phyloP scores from a whole-genome alignment of 352 stramenopile species.

The Plasmopara viticola region DNA sequence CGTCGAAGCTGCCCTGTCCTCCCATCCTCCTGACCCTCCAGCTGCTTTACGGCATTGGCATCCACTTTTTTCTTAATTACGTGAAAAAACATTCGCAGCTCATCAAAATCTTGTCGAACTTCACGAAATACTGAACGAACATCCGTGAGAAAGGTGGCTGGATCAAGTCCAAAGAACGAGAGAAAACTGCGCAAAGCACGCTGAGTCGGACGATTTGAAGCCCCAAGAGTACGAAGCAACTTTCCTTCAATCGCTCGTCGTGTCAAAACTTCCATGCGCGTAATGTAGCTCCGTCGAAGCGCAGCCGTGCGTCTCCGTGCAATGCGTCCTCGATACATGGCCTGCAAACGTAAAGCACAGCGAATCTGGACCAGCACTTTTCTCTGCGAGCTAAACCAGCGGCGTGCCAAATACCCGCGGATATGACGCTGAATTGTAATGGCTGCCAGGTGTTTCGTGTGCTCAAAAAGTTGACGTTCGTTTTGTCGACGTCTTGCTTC shows the following conservation, averaged over 20 bases:
- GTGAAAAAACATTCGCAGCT: slow-evolving; percentile 53
- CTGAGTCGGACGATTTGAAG: slow-evolving; percentile 52
- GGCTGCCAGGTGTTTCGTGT: slow-evolving; percentile 38
- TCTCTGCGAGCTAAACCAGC: slow-evolving; percentile 52
- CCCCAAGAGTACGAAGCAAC: slow-evolving; percentile 48
- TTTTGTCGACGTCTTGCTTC: slow-evolving; percentile 42
- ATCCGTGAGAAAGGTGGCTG: slow-evolving; percentile 66
- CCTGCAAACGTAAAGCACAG: slow-evolving; percentile 49
- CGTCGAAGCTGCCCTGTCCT: slow-evolving; percentile 8
- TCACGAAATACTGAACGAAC: slow-evolving; percentile 54
- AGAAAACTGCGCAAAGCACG: slow-evolving; percentile 57
- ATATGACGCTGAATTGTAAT: slow-evolving; percentile 67
- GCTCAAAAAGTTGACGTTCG: slow-evolving; percentile 44
- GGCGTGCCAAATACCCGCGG: slow-evolving; percentile 44
- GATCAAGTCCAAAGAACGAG: slow-evolving; percentile 71
- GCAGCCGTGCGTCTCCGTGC: slow-evolving; percentile 53
- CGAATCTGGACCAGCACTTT: slow-evolving; percentile 46
- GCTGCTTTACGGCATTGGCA: slow-evolving; percentile 22
- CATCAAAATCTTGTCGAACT: slow-evolving; percentile 63
- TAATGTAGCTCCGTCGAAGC: slow-evolving; percentile 66
- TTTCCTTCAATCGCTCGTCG: slow-evolving; percentile 57
- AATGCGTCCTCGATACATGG: slow-evolving; percentile 66
- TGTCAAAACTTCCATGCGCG: slow-evolving; percentile 66
- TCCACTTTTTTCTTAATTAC: slow-evolving; percentile 54
- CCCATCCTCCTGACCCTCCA: slow-evolving; percentile 5